Percentiles rank a stretch among this genome's conserved stretches.
phyloP scores from a whole-genome alignment of 2,329 filamentous ascomycete species.

The Phaeosphaeriaceae sp. region DNA sequence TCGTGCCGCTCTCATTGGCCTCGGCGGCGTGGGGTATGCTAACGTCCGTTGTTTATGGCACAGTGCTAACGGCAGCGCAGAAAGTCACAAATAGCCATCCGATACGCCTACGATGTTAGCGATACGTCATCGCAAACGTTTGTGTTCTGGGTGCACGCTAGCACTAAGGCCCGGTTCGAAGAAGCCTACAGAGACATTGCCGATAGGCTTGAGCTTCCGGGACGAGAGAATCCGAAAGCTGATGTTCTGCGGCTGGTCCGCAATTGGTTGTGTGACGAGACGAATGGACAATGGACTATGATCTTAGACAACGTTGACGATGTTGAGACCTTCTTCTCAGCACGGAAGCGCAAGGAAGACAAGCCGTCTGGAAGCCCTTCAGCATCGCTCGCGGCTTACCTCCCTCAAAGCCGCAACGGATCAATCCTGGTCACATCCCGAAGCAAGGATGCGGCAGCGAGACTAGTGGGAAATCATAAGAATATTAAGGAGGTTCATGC shows the following conservation, averaged over 20 bases:
- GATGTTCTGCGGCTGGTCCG: conserved; percentile 50
- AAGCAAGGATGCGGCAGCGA: conserved; percentile 16
- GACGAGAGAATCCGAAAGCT: conserved; percentile 32
- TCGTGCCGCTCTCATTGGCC: conserved; percentile 39
- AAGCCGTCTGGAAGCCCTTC: neutral
- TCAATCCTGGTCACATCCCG: conserved; percentile 43
- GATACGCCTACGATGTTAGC: conserved; percentile 47
- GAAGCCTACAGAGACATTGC: conserved; percentile 22
- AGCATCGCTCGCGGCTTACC: conserved; percentile 24
- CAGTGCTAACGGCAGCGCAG: conserved; percentile 9
- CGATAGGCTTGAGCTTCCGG: conserved; percentile 17
- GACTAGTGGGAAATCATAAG: conserved; percentile 14
- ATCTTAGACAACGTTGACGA: conserved; percentile 57
- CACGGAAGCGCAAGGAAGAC: conserved; percentile 3
- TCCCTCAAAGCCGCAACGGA: conserved; percentile 41
- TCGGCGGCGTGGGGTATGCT: conserved; percentile 28
- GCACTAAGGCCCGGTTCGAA: conserved; percentile 31
- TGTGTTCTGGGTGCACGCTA: conserved; percentile 27
- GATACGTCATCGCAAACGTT: conserved; percentile 23
- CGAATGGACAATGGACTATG: conserved; percentile 47
- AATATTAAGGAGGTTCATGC: conserved; percentile 31
- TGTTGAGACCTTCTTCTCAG: conserved; percentile 31
- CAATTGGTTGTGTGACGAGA: conserved; percentile 32
- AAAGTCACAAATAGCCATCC: conserved; percentile 33
- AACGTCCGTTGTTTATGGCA: neutral